These are phyloP conservation scores for Colletotrichum sp. DNA, from an alignment of 2,329 filamentous ascomycete genomes.

Conservation along the genomic window DNA sequence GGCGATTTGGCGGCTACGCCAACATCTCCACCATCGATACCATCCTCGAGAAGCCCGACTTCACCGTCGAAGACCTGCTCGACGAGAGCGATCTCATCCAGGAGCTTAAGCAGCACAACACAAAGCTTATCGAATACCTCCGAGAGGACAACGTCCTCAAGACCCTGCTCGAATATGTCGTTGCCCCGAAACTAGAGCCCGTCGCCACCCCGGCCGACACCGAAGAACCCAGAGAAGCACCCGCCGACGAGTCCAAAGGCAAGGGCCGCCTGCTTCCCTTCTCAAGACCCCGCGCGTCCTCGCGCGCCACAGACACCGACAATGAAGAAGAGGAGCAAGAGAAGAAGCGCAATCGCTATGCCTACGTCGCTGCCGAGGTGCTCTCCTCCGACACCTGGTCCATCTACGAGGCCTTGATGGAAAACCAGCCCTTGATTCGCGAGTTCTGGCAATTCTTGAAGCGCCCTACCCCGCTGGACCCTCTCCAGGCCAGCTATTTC, in stretches of 20 bases:
- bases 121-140: slow-evolving; percentile 95
- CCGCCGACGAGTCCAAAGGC: slow-evolving; percentile 49
- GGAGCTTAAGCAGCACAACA: slow-evolving; percentile 97
- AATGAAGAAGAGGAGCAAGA: slow-evolving; percentile 77
- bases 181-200: slow-evolving; percentile 73
- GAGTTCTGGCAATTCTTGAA: slow-evolving; percentile 93
- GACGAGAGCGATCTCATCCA: slow-evolving; percentile 97
- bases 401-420: slow-evolving; percentile 89
- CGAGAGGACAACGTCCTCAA: slow-evolving; percentile 86
- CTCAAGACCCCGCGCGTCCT: slow-evolving; percentile 58
- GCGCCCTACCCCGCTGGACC: slow-evolving; percentile 83
- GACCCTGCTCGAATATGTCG: slow-evolving; percentile 88
- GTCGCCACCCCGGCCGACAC: slow-evolving; percentile 54
- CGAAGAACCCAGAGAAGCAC: slow-evolving; percentile 40
- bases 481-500: slow-evolving; percentile 95
- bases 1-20: slow-evolving; percentile 98
- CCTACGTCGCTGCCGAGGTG: slow-evolving; percentile 91
- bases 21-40: slow-evolving; percentile 96
- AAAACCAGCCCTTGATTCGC: slow-evolving; percentile 77
- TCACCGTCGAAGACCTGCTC: slow-evolving; percentile 92
- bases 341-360: slow-evolving; percentile 91
- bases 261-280: slow-evolving; percentile 51
- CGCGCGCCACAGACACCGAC: slow-evolving; percentile 52
- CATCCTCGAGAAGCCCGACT: slow-evolving; percentile 95
- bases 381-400: slow-evolving; percentile 97